phyloP scores from a whole-genome alignment of 2,329 filamentous ascomycete genomes.

The Botryotinia narcissicola region DNA sequence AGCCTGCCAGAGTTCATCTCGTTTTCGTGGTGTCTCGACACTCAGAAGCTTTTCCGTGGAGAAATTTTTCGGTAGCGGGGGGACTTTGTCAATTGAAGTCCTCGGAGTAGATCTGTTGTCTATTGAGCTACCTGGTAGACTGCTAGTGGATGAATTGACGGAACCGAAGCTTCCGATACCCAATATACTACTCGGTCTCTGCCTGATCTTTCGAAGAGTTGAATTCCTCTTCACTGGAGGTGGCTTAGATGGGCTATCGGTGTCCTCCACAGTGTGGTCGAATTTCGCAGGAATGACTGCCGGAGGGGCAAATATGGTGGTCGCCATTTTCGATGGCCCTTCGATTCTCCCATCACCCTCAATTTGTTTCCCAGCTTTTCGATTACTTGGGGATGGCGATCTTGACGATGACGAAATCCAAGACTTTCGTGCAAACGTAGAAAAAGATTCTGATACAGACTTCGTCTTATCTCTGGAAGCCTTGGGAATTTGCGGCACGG shows the following conservation, averaged over 20 bases:
- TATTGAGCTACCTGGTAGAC: slow-evolving; percentile 44
- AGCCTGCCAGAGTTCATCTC: slow-evolving; percentile 67
- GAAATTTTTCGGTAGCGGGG: slow-evolving; percentile 44
- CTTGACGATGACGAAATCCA: slow-evolving; percentile 47
- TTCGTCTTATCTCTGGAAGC: slow-evolving; percentile 42
- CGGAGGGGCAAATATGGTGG: slow-evolving; percentile 25
- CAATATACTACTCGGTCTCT: slow-evolving; percentile 35
- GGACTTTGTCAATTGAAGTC: slow-evolving; percentile 46
- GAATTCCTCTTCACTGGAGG: slow-evolving; percentile 22
- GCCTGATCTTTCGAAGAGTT: slow-evolving; percentile 33
- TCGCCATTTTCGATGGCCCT: slow-evolving; percentile 26
- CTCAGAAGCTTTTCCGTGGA: slow-evolving; percentile 40
- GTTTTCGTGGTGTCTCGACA: slow-evolving; percentile 48
- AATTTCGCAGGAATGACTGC: slow-evolving; percentile 27
- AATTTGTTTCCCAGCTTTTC: slow-evolving; percentile 24
- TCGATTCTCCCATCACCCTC: slow-evolving; percentile 26
- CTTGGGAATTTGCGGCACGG: slow-evolving; percentile 33
- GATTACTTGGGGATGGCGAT: slow-evolving; percentile 46
- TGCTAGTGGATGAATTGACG: slow-evolving; percentile 39
- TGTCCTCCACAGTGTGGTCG: slow-evolving; percentile 26
- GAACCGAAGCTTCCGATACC: slow-evolving; percentile 35
- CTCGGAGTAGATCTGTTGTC: slow-evolving; percentile 46
- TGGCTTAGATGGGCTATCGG: slow-evolving; percentile 29
- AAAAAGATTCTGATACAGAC: slow-evolving; percentile 50
- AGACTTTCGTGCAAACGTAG: slow-evolving; percentile 50